Evolutionary conservation across 345 rosid species (phyloP).

Genomic region (Citrus reticulata): DNA sequence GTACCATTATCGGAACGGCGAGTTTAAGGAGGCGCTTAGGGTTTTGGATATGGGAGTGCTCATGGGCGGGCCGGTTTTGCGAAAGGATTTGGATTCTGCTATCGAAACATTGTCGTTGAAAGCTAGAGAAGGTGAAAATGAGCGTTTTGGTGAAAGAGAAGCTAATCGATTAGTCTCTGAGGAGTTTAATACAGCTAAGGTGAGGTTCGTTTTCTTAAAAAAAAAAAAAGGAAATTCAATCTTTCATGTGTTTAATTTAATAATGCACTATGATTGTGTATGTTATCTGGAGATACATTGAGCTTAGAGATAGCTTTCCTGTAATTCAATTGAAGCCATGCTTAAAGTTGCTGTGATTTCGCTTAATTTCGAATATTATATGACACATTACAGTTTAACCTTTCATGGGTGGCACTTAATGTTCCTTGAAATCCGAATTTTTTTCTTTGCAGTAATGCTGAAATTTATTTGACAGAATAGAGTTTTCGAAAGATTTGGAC

Average conservation of each 20-base stretch:
- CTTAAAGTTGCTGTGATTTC: too few species aligned
- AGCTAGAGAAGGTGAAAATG: conserved; percentile 33
- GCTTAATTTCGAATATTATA: too few species aligned
- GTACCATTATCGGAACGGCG: conserved; percentile 54
- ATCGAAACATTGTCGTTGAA: conserved; percentile 39
- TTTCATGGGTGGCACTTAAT: not conserved
- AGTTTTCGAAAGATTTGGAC: not conserved
- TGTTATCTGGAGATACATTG: too few species aligned
- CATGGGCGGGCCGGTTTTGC: conserved; percentile 88
- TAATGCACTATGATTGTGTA: too few species aligned
- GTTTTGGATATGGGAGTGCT: conserved; percentile 87
- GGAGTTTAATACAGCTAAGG: conserved; percentile 57
- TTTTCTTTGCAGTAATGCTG: not conserved
- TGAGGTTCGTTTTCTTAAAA: conserved; percentile 27
- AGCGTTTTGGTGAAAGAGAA: conserved; percentile 21
- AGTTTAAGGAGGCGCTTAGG: conserved; percentile 68
- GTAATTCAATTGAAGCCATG: too few species aligned
- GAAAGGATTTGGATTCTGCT: conserved; percentile 66
- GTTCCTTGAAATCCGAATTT: not conserved
- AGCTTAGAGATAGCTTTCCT: too few species aligned
- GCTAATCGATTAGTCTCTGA: conserved; percentile 36
- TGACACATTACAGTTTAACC: not conserved
- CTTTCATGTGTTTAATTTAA: not conserved
- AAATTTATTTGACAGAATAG: not conserved
- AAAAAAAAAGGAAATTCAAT: not conserved